Conservation (phyloP, 352 stramenopile genomes). For the Stramenopiles sp. region DNA sequence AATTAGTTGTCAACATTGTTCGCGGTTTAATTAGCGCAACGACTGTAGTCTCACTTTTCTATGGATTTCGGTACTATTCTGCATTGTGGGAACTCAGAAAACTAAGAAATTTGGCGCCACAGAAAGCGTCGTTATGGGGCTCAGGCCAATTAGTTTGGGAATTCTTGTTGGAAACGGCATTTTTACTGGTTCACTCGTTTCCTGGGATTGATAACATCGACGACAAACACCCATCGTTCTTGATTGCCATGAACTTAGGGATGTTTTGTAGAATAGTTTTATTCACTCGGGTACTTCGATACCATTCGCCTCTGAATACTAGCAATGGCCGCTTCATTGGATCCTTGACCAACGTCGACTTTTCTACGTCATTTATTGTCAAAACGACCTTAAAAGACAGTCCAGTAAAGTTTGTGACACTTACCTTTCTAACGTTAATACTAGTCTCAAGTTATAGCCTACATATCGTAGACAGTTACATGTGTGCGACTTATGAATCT, state of each 20-base stretch:
- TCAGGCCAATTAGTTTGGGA: slow-evolving; percentile 32
- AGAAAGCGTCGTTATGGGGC: slow-evolving; percentile 37
- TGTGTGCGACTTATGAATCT: slow-evolving; percentile 37
- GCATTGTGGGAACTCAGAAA: slow-evolving; percentile 47
- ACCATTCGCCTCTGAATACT: slow-evolving; percentile 45
- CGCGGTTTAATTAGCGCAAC: slow-evolving; percentile 43
- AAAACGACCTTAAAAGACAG: slow-evolving; percentile 49
- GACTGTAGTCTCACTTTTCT: slow-evolving; percentile 41
- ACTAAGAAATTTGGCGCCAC: slow-evolving; percentile 49
- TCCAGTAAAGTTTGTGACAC: slow-evolving; percentile 32
- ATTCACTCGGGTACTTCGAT: slow-evolving; percentile 36
- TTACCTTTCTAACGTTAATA: slow-evolving; percentile 31
- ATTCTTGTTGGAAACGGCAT: slow-evolving; percentile 33
- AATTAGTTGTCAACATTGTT: slow-evolving; percentile 41
- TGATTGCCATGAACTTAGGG: slow-evolving; percentile 35
- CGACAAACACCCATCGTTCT: slow-evolving; percentile 36
- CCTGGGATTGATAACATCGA: slow-evolving; percentile 41
- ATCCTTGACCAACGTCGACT: slow-evolving; percentile 49
- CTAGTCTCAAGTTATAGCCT: slow-evolving; percentile 36
- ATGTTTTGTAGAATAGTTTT: slow-evolving; percentile 41
- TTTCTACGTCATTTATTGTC: slow-evolving; percentile 40
- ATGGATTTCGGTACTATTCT: slow-evolving; percentile 41
- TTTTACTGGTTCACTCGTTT: slow-evolving; percentile 43
- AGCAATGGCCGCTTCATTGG: slow-evolving; percentile 55
- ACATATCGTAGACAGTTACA: slow-evolving; percentile 42